Percentiles rank a stretch among this genome's conserved stretches.
These are phyloP conservation scores for Suhomyces pyralidae DNA, from an alignment of 805 yeast genomes.

Conservation along the genomic window DNA sequence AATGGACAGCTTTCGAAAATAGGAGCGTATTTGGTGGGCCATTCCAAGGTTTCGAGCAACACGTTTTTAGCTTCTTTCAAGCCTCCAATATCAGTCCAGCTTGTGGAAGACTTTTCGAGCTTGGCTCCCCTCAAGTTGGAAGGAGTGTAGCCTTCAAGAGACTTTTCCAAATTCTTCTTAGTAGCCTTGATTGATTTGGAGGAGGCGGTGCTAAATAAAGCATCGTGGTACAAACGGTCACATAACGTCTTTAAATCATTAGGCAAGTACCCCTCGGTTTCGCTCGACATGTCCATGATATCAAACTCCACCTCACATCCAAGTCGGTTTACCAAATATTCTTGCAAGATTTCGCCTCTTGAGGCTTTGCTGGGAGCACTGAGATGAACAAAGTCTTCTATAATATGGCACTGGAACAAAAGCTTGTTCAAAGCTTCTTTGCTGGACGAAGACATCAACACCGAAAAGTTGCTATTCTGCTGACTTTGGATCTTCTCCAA, in stretches of 20 bases:
- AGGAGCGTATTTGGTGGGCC: conserved; percentile 97
- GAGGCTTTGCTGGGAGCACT: conserved; percentile 67
- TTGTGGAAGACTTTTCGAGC: conserved; percentile 67
- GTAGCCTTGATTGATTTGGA: conserved; percentile 13
- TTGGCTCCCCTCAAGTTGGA: conserved; percentile 84
- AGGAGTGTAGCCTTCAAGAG: conserved; percentile 71
- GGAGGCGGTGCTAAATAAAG: conserved; percentile 20
- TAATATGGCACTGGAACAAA: conserved; percentile 64
- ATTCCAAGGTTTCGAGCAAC: conserved; percentile 83
- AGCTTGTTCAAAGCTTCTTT: conserved; percentile 62
- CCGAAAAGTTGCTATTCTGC: conserved; percentile 45
- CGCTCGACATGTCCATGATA: conserved; percentile 48
- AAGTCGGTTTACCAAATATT: conserved; percentile 30
- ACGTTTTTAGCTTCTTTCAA: conserved; percentile 69
- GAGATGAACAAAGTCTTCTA: conserved; percentile 60
- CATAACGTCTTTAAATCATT: conserved; percentile 69
- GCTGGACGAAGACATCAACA: conserved; percentile 62
- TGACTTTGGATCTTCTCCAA: conserved; percentile 45
- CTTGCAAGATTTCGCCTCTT: conserved; percentile 47
- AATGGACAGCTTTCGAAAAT: conserved; percentile 88
- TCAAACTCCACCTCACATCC: conserved; percentile 38
- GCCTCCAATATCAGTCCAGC: conserved; percentile 92
- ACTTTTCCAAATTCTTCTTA: conserved; percentile 46
- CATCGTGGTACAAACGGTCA: conserved; percentile 65
- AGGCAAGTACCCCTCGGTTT: conserved; percentile 88